A percentile compares a stretch with the other conserved stretches of the same genome.
These are phyloP conservation scores for Pinus tabuliformis DNA, from an alignment of 75 land plant species.

Conservation along the genomic window DNA sequence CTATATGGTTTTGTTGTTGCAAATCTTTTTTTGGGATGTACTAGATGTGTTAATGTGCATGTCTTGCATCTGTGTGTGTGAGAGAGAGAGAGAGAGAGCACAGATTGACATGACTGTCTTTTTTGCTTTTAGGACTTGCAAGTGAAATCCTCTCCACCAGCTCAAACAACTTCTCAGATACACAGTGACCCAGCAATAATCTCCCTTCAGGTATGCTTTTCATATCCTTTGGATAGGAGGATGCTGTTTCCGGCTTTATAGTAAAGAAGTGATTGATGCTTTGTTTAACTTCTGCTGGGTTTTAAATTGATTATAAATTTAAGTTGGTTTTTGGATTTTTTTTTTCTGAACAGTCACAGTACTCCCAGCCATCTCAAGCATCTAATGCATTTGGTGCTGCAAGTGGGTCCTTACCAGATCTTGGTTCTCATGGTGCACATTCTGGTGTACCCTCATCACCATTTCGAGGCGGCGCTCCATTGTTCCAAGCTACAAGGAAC, in stretches of 20 bases:
- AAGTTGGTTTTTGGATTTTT: background rate
- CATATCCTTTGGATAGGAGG: background rate
- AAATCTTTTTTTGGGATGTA: too few species aligned
- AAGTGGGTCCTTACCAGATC: slow-evolving; percentile 29
- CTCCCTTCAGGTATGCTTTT: slow-evolving; percentile 24
- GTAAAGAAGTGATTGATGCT: background rate
- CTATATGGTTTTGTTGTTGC: too few species aligned
- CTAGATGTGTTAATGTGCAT: too few species aligned
- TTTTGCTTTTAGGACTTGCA: slow-evolving; percentile 72
- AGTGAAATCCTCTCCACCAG: slow-evolving; percentile 81
- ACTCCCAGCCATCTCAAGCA: slow-evolving; percentile 33
- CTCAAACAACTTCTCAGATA: slow-evolving; percentile 43
- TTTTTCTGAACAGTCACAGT: slow-evolving; percentile 42
- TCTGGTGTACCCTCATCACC: slow-evolving; percentile 35
- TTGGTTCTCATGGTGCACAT: slow-evolving; percentile 30
- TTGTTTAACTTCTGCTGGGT: background rate
- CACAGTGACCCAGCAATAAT: slow-evolving; percentile 91
- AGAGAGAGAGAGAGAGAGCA: too few species aligned
- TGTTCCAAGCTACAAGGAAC: slow-evolving; percentile 66
- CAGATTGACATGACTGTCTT: background rate
- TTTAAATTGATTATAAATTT: background rate
- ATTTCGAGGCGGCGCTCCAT: slow-evolving; percentile 45
- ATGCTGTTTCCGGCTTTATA: background rate
- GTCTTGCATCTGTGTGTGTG: too few species aligned
- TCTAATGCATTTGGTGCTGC: slow-evolving; percentile 31